phyloP scores from a whole-genome alignment of 148 eudicot genomes.

The Tetragonia tetragonoides region DNA sequence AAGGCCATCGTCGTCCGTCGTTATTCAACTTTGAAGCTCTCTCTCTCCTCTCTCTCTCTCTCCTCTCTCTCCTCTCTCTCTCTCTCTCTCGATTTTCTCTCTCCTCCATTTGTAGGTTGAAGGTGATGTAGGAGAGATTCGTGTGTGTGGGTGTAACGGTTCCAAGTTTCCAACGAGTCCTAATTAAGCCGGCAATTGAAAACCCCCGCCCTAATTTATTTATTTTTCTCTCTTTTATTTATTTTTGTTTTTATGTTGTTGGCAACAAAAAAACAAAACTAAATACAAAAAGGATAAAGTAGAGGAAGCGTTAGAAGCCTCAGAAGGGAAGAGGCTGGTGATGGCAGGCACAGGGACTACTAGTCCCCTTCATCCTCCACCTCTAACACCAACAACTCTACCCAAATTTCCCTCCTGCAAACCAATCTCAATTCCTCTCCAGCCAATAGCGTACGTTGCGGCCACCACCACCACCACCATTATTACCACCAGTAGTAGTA shows the following conservation, averaged over 20 bases:
- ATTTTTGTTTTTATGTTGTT: not conserved
- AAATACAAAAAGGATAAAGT: not conserved
- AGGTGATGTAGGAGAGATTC: not conserved
- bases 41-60: not conserved
- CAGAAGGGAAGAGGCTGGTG: not conserved
- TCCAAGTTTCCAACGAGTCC: constrained; percentile 31
- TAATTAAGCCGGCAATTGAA: not conserved
- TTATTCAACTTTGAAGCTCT: too few species aligned
- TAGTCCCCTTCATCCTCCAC: constrained; percentile 33
- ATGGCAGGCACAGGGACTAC: constrained; percentile 38
- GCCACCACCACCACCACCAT: not conserved
- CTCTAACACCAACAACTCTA: not conserved
- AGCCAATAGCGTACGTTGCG: constrained; percentile 10
- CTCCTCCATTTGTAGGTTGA: not conserved
- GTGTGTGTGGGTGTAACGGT: constrained; percentile 29
- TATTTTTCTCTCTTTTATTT: too few species aligned
- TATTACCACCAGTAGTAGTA: not conserved
- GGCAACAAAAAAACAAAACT: not conserved
- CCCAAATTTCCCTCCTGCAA: not conserved
- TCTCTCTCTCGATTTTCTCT: not conserved
- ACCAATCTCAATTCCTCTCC: not conserved
- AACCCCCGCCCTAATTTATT: too few species aligned
- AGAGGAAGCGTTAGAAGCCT: constrained; percentile 1
- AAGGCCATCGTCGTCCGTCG: constrained; percentile 6
- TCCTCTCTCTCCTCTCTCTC: too few species aligned